phyloP scores from a whole-genome alignment of 2,329 filamentous ascomycete genomes.

The Beauveria medogensis region DNA sequence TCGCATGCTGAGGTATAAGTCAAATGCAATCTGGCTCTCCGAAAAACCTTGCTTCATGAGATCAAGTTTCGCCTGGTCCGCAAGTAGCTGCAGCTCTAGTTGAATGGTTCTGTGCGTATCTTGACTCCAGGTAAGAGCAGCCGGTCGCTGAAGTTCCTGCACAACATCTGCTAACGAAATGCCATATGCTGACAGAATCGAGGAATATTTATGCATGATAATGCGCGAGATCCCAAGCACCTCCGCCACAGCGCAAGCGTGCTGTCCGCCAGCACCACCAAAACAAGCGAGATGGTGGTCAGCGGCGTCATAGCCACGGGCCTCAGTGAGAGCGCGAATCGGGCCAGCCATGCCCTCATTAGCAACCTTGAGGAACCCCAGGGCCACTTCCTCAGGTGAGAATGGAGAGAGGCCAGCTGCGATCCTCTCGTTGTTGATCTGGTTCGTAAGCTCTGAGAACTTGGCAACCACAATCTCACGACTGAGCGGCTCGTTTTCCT shows the following conservation, averaged over 20 bases:
- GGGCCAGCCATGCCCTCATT: constrained; percentile 29
- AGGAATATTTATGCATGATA: constrained; percentile 37
- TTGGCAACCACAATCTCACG: constrained; percentile 30
- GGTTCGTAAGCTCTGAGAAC: constrained; percentile 32
- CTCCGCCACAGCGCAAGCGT: constrained; percentile 34
- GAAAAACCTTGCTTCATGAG: constrained; percentile 23
- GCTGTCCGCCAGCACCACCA: constrained; percentile 34
- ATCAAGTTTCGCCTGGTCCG: constrained; percentile 16
- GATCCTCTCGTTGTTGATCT: constrained; percentile 31
- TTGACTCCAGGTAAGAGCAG: constrained; percentile 22
- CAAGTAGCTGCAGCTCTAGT: constrained; percentile 18
- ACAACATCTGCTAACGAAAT: constrained; percentile 39
- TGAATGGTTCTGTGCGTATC: constrained; percentile 16
- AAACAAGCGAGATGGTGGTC: constrained; percentile 29
- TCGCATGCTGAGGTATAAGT: constrained; percentile 34
- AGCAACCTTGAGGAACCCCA: constrained; percentile 29
- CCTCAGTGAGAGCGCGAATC: constrained; percentile 28
- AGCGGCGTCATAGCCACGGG: constrained; percentile 26
- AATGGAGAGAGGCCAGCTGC: constrained; percentile 21
- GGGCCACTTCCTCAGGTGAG: constrained; percentile 27
- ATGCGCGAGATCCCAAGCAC: constrained; percentile 35
- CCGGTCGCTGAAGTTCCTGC: constrained; percentile 31
- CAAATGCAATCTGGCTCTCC: constrained; percentile 30
- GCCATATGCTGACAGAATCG: constrained; percentile 38
- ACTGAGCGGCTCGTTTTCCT: constrained; percentile 49